These are phyloP conservation scores for Globisporangium viniferum DNA, from an alignment of 352 stramenopile genomes.

Conservation along the genomic window DNA sequence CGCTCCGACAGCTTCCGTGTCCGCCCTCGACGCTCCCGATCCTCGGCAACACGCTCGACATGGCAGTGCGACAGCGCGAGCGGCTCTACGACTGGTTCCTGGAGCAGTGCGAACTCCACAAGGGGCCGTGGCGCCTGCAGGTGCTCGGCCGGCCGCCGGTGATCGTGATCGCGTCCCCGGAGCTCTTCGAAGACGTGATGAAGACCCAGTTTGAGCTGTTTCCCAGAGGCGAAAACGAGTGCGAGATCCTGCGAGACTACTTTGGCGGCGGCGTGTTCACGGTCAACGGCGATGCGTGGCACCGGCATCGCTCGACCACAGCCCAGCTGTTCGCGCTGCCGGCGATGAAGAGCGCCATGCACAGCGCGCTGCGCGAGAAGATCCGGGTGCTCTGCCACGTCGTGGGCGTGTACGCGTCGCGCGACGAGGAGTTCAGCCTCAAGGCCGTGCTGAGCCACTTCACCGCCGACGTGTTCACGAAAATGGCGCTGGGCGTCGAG, in stretches of 20 bases:
- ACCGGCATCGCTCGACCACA: slow-evolving; percentile 76
- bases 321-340: slow-evolving; percentile 86
- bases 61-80: slow-evolving; percentile 35
- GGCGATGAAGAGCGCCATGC: slow-evolving; percentile 54
- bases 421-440: slow-evolving; percentile 31
- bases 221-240: slow-evolving; percentile 49
- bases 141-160: slow-evolving; percentile 32
- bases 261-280: slow-evolving; percentile 80
- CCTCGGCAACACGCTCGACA: slow-evolving; percentile 55
- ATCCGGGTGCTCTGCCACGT: slow-evolving; percentile 30
- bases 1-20: slow-evolving; percentile 30
- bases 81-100: slow-evolving; percentile 61
- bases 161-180: slow-evolving; percentile 38
- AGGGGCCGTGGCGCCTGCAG: slow-evolving; percentile 41
- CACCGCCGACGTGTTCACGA: slow-evolving; percentile 56
- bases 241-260: slow-evolving; percentile 46
- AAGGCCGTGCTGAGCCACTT: slow-evolving; percentile 54
- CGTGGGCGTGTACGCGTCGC: slow-evolving; percentile 18
- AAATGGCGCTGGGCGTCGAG: slow-evolving; percentile 52
- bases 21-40: slow-evolving; percentile 41
- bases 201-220: slow-evolving; percentile 78
- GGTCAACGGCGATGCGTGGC: slow-evolving; percentile 63
- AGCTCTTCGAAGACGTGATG: slow-evolving; percentile 54
- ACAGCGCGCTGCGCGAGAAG: slow-evolving; percentile 43
- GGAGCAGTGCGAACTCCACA: slow-evolving; percentile 40